phyloP scores from a whole-genome alignment of 495 filamentous ascomycete species.

The Penicillium robsamsonii region DNA sequence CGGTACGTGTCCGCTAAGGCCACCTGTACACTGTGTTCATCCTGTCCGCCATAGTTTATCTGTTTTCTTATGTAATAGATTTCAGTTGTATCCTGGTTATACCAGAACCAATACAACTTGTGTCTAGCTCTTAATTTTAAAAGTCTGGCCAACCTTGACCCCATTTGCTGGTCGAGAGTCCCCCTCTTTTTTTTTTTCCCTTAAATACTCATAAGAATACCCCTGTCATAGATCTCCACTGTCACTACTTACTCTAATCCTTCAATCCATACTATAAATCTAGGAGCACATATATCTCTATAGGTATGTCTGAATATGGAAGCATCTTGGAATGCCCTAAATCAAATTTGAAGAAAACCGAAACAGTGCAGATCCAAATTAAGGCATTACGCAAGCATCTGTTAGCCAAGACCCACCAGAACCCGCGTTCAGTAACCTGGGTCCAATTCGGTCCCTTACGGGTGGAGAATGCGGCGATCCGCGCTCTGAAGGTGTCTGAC shows the following conservation, averaged over 20 bases:
- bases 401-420: conserved; percentile 32
- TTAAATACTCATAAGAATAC: not conserved
- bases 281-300: not conserved
- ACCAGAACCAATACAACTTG: not conserved
- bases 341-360: conserved; percentile 23
- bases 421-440: conserved; percentile 41
- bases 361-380: conserved; percentile 41
- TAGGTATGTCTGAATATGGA: not conserved
- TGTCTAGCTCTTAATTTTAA: not conserved
- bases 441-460: conserved; percentile 43
- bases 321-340: conserved; percentile 15
- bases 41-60: not conserved
- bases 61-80: not conserved
- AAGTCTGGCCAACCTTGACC: not conserved
- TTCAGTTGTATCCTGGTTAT: not conserved
- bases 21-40: conserved; percentile 18
- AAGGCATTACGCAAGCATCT: conserved; percentile 48
- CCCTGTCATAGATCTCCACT: not conserved
- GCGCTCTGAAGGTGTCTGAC: conserved; percentile 31
- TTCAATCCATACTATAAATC: not conserved
- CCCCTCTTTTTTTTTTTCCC: not conserved
- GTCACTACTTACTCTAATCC: conserved; percentile 1
- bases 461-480: conserved; percentile 48
- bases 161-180: not conserved
- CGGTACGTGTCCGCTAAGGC: conserved; percentile 15